Evolutionary conservation across 805 yeast species (phyloP), one percentile per base, ranked within the genome.

Genomic region (Candida mattraensis): DNA sequence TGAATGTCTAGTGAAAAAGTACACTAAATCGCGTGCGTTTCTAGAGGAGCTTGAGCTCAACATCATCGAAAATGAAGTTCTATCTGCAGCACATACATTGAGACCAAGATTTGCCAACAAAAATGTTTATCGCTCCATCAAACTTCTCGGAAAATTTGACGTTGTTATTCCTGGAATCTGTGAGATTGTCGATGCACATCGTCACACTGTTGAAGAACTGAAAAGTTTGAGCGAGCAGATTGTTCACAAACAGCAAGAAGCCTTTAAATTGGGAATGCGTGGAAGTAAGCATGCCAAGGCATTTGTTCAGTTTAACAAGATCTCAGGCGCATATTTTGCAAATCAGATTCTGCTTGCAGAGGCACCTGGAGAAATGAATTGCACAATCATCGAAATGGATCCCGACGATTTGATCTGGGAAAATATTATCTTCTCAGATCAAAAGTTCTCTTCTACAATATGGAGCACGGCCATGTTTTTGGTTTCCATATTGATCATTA

Each of bases 401-500:
- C 83, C 89, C 2, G 56, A 68, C 7, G 94, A 85, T 50, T 65
- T 88, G 1, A 59, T 81, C 1, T 88, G 97, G 96, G 50, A 61
- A 0, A 86, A 85, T 23, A 5, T 55, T 45, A 45, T 86, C 5
- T 51, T 61, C 3, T 48, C 64, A 10, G 59, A 57, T 18, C 67
- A 63, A 37, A 63, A 68, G 14, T 45, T 63, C 43, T 47, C 66
- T 3, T 56, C 54, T 8, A 59, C 62, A 12, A 15, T 68, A 0
- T 69, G 78, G 50, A 60, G 63, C 11, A 53, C 66, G 3, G 24
- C 68, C 4, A 79, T 83, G 0, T 70, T 69, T 18, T 30, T 70
- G 3, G 23, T 74, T 11, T 67, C 78, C 36, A 54, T 76, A 7
- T 41, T 67, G 1, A 61, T 86, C 1, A 78, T 82, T 5, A 44